A percentile compares a stretch with the other conserved stretches of the same genome.
phyloP scores from a whole-genome alignment of 2,329 filamentous ascomycete genomes.

The Talaromyces sp. region DNA sequence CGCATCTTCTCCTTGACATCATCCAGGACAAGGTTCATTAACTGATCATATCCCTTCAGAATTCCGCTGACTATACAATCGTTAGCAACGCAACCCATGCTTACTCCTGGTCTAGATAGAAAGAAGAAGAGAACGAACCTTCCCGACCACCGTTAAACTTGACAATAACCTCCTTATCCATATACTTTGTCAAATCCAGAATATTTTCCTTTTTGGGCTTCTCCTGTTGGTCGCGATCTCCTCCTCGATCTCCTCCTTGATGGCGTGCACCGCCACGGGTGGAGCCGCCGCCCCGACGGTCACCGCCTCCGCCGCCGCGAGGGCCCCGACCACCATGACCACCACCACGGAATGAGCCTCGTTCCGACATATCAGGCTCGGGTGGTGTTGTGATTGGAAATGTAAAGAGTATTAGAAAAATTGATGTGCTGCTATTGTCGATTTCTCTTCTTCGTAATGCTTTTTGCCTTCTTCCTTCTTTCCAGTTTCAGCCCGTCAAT shows the following conservation, averaged over 20 bases:
- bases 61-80: constrained; percentile 69
- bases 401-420: too few species aligned
- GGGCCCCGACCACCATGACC: constrained; percentile 32
- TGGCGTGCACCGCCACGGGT: constrained; percentile 37
- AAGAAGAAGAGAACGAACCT: constrained; percentile 54
- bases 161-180: constrained; percentile 92
- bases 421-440: neutral
- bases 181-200: constrained; percentile 89
- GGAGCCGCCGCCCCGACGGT: constrained; percentile 28
- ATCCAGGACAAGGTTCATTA: constrained; percentile 97
- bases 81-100: neutral
- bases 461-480: neutral
- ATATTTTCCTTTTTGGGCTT: constrained; percentile 96
- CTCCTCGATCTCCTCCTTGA: constrained; percentile 42
- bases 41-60: constrained; percentile 91
- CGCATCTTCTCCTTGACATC: constrained; percentile 87
- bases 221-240: constrained; percentile 56
- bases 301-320: constrained; percentile 41
- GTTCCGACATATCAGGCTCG: constrained; percentile 36
- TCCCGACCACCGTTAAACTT: constrained; percentile 96
- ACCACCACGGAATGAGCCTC: constrained; percentile 54
- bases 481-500: neutral
- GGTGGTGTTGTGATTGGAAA: too few species aligned
- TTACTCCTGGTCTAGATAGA: too few species aligned
- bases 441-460: neutral